Evolutionary conservation across 768 basidiomycete species (phyloP).

Genomic region (Dioszegia hungarica): DNA sequence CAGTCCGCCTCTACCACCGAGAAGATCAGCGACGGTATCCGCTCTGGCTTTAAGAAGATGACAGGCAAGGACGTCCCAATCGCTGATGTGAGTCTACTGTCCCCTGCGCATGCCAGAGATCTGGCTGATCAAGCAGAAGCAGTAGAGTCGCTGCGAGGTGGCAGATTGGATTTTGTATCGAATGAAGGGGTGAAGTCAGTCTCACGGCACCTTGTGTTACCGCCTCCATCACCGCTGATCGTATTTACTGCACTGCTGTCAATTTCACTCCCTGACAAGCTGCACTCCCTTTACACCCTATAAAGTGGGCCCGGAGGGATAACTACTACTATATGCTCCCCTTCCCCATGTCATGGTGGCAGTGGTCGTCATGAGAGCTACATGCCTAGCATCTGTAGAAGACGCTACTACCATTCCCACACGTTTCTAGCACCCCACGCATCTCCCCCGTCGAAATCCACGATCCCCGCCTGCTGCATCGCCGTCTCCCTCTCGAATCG

Average conservation of each 20-base stretch:
- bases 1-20: constrained; percentile 27
- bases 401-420: constrained; percentile 1
- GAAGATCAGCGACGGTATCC: constrained; percentile 38
- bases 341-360: not conserved
- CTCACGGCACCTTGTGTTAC: no score
- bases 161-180: no score
- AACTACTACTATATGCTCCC: no score
- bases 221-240: no score
- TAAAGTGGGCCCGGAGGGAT: no score
- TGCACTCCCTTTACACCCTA: no score
- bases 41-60: constrained; percentile 34
- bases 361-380: not conserved
- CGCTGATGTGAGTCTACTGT: not conserved
- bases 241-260: no score
- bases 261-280: no score
- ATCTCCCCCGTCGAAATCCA: not conserved
- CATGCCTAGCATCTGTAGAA: no score
- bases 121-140: not conserved
- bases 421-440: constrained; percentile 1
- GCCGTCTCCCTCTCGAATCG: constrained; percentile 40
- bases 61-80: not conserved
- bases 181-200: no score
- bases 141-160: not conserved
- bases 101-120: not conserved
- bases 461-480: constrained; percentile 10